A percentile compares a stretch with the other conserved stretches of the same genome.
phyloP scores from a whole-genome alignment of 495 filamentous ascomycete genomes.

The Aspergillus sclerotioniger region DNA sequence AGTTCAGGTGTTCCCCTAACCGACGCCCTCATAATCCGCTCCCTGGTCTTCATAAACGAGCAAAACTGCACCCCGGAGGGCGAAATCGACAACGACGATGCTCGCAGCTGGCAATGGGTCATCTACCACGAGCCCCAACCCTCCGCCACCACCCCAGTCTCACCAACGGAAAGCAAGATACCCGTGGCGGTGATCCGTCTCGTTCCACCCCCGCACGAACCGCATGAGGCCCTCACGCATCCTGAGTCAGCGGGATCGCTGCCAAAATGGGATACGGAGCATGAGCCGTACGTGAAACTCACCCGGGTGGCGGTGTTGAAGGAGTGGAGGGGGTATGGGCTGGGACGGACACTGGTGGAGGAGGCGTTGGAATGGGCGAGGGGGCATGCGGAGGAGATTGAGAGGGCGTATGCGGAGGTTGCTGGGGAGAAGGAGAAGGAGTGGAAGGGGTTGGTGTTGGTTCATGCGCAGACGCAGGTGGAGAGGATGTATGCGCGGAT shows the following conservation, averaged over 20 bases:
- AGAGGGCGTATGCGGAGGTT: slow-evolving; percentile 24
- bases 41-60: slow-evolving; percentile 74
- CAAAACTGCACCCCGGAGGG: slow-evolving; percentile 63
- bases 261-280: slow-evolving; percentile 23
- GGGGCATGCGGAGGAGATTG: slow-evolving; percentile 50
- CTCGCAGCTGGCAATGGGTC: slow-evolving; percentile 78
- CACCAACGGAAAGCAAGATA: not conserved
- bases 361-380: slow-evolving; percentile 61
- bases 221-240: slow-evolving; percentile 21
- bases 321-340: slow-evolving; percentile 14
- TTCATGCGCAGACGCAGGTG: slow-evolving; percentile 69
- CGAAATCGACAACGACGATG: slow-evolving; percentile 80
- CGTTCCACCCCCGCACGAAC: slow-evolving; percentile 56
- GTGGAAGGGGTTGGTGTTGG: slow-evolving; percentile 70
- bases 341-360: slow-evolving; percentile 53
- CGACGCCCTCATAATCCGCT: slow-evolving; percentile 76
- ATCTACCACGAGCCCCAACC: slow-evolving; percentile 45
- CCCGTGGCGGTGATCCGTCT: slow-evolving; percentile 70
- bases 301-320: slow-evolving; percentile 13
- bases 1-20: slow-evolving; percentile 47
- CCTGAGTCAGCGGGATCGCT: not conserved
- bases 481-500: slow-evolving; percentile 57
- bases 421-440: slow-evolving; percentile 45
- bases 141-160: not conserved
- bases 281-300: slow-evolving; percentile 63